Evolutionary conservation across 1,284 basidiomycete genomes (phyloP).

Genomic region (Salmacisia buchloeana): DNA sequence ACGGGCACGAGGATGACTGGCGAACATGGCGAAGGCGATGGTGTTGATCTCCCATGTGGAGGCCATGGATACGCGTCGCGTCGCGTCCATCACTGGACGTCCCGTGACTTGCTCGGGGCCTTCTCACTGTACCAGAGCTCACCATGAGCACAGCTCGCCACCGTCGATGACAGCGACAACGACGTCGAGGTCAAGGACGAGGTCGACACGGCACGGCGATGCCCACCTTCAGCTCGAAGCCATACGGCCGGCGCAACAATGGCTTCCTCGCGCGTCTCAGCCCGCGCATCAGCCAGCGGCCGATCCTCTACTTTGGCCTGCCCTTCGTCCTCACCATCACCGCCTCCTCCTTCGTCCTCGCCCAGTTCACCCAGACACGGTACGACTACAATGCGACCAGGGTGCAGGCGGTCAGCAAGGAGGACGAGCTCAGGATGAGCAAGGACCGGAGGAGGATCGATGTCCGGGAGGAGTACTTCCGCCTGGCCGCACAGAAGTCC

Average conservation of each 20-base stretch:
- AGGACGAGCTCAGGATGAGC: slow-evolving; percentile 76
- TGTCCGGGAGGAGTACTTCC: slow-evolving; percentile 86
- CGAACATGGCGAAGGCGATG: not conserved
- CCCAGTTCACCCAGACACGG: slow-evolving; percentile 77
- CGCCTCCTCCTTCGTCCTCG: slow-evolving; percentile 75
- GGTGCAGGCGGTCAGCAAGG: slow-evolving; percentile 68
- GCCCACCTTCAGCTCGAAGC: slow-evolving; percentile 7
- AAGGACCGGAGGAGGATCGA: slow-evolving; percentile 79
- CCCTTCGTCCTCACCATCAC: slow-evolving; percentile 84
- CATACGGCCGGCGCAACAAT: slow-evolving; percentile 37
- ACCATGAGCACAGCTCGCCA: not conserved
- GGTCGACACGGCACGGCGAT: not conserved
- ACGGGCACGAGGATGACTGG: too few relatives aligned
- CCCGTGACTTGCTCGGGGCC: too few relatives aligned
- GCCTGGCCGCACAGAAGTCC: slow-evolving; percentile 55
- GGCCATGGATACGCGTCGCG: not conserved
- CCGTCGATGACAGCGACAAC: not conserved
- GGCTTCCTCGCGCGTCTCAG: slow-evolving; percentile 11
- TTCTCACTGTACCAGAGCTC: too few relatives aligned
- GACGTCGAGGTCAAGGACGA: not conserved
- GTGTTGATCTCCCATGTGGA: not conserved
- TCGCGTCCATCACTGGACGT: too few relatives aligned
- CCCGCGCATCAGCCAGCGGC: slow-evolving; percentile 47
- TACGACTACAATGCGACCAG: slow-evolving; percentile 83
- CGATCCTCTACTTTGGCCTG: slow-evolving; percentile 66